A percentile compares a stretch with the other conserved stretches of the same genome.
These are phyloP conservation scores for Monosporascus cannonballus DNA, from an alignment of 2,329 filamentous ascomycete genomes.

Conservation along the genomic window DNA sequence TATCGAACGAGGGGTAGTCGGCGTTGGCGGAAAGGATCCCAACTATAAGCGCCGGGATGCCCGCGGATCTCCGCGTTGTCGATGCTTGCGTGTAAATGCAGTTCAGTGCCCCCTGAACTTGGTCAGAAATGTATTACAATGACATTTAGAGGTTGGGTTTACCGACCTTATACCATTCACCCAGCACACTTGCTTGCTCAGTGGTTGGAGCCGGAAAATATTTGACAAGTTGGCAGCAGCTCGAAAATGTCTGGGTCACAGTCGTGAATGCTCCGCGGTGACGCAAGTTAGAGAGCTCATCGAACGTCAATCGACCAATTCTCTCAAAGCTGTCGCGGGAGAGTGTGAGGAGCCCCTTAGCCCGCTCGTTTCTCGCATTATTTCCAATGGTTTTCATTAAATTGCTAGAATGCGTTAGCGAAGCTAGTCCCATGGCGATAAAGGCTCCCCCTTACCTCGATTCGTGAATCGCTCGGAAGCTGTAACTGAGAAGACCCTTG, in stretches of 20 bases:
- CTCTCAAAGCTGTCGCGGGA: conserved; percentile 50
- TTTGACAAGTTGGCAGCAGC: conserved; percentile 64
- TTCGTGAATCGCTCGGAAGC: conserved; percentile 91
- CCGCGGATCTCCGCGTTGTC: conserved; percentile 85
- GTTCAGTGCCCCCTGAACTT: conserved; percentile 50
- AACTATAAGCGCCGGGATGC: conserved; percentile 80
- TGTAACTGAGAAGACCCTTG: conserved; percentile 89
- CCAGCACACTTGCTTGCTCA: conserved; percentile 43
- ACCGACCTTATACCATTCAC: conserved; percentile 64
- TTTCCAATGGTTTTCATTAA: conserved; percentile 59
- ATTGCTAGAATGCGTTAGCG: conserved; percentile 44
- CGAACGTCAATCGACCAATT: conserved; percentile 71
- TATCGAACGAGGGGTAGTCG: conserved; percentile 52
- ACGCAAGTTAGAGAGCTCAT: conserved; percentile 73
- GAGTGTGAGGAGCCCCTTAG: conserved; percentile 39
- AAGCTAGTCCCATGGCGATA: conserved; percentile 10
- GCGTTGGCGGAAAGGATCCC: conserved; percentile 69
- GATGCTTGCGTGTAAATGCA: conserved; percentile 72
- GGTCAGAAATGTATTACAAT: conserved; percentile 6
- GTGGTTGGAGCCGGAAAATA: conserved; percentile 31
- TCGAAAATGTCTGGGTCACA: conserved; percentile 79
- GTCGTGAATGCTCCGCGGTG: conserved; percentile 93
- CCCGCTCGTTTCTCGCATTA: conserved; percentile 43
- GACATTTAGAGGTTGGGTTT: not conserved
- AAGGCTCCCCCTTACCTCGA: conserved; percentile 56